Percentiles rank a stretch among this genome's conserved stretches.
phyloP scores from a whole-genome alignment of 805 yeast species.

The Metschnikowia cerradonensis region DNA sequence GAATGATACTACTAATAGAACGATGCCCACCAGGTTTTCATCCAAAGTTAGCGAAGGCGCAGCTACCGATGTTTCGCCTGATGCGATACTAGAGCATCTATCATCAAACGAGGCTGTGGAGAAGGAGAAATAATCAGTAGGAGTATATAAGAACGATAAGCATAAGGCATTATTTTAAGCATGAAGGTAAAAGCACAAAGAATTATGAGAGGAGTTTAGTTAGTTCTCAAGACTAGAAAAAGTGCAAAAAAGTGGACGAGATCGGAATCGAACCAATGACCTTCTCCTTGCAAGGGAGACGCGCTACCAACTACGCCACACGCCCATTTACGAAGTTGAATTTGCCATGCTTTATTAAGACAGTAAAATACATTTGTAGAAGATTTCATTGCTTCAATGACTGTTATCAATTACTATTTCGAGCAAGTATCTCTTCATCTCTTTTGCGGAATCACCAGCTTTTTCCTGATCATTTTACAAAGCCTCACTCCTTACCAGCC shows the following conservation, averaged over 20 bases:
- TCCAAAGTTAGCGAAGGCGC: neutral
- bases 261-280: slow-evolving; percentile 77
- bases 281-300: slow-evolving; percentile 74
- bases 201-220: too few relatives aligned
- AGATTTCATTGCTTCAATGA: too few relatives aligned
- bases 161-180: too few relatives aligned
- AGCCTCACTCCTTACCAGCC: too few relatives aligned
- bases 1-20: neutral
- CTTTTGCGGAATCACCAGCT: too few relatives aligned
- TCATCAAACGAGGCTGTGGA: slow-evolving; percentile 3
- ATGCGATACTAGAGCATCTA: slow-evolving; percentile 5
- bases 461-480: too few relatives aligned
- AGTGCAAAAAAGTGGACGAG: slow-evolving; percentile 50
- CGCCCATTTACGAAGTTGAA: slow-evolving; percentile 42
- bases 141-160: neutral
- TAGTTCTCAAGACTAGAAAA: too few relatives aligned
- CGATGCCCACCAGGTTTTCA: neutral
- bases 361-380: too few relatives aligned
- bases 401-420: too few relatives aligned
- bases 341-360: too few relatives aligned
- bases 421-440: neutral
- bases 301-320: slow-evolving; percentile 84
- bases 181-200: neutral
- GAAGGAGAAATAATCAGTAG: neutral
- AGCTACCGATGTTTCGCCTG: slow-evolving; percentile 7